Evolutionary conservation across 2,329 filamentous ascomycete species (phyloP).

Genomic region (Talaromyces sp.): DNA sequence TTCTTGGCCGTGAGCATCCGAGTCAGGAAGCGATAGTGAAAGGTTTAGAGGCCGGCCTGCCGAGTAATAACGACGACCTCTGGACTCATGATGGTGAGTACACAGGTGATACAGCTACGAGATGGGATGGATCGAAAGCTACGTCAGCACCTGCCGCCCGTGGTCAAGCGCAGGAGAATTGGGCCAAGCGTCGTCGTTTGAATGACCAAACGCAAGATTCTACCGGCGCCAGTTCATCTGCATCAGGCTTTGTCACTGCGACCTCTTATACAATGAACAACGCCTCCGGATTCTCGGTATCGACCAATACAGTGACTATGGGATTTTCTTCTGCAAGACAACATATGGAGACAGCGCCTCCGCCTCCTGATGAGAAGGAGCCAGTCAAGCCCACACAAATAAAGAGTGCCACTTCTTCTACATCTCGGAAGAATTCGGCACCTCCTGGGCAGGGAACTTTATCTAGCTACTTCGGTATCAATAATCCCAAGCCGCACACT

Average conservation of each 20-base stretch:
- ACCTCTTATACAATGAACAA: conserved; percentile 62
- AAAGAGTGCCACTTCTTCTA: background rate
- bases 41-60: conserved; percentile 43
- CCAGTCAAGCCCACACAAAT: background rate
- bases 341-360: conserved; percentile 44
- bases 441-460: conserved; percentile 51
- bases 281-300: conserved; percentile 34
- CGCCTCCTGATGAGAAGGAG: background rate
- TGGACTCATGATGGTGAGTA: conserved; percentile 63
- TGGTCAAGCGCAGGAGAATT: conserved; percentile 16
- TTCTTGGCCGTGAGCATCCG: conserved; percentile 64
- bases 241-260: conserved; percentile 31
- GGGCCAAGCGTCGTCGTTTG: conserved; percentile 29
- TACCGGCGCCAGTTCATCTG: conserved; percentile 17
- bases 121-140: conserved; percentile 37
- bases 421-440: conserved; percentile 21
- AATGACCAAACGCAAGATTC: conserved; percentile 23
- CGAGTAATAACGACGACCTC: conserved; percentile 62
- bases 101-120: conserved; percentile 35
- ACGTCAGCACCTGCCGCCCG: conserved; percentile 22
- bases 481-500: conserved; percentile 19
- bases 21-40: conserved; percentile 54
- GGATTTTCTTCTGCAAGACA: conserved; percentile 63
- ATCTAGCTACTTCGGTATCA: conserved; percentile 49
- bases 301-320: conserved; percentile 43